Percentiles rank a stretch among this genome's conserved stretches.
Evolutionary conservation across 2,329 filamentous ascomycete genomes (phyloP).

Genomic region (Penicillium janthinellum): DNA sequence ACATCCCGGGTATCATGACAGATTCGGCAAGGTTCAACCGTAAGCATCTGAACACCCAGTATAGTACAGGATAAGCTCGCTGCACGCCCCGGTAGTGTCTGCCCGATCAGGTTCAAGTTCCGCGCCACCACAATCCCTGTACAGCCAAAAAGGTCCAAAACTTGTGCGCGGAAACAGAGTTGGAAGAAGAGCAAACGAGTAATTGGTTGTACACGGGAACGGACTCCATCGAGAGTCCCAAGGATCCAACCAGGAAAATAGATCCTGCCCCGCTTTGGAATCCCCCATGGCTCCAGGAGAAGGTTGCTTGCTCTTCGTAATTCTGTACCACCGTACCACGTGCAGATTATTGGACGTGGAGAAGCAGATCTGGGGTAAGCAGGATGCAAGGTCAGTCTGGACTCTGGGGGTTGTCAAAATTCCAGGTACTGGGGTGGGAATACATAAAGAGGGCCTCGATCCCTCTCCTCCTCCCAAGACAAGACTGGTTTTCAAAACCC

Average conservation of each 20-base stretch:
- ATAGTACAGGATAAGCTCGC: not conserved
- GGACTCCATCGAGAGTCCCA: not conserved
- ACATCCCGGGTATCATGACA: not conserved
- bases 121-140: not conserved
- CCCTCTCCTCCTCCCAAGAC: not conserved
- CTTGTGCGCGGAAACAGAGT: not conserved
- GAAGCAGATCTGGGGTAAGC: conserved; percentile 1
- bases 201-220: not conserved
- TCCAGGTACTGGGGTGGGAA: not conserved
- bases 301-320: not conserved
- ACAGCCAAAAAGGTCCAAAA: not conserved
- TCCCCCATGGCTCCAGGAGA: not conserved
- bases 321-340: not conserved
- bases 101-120: not conserved
- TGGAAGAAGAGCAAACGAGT: not conserved
- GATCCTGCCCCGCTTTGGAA: not conserved
- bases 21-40: not conserved
- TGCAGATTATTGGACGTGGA: not conserved
- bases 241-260: not conserved
- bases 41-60: not conserved
- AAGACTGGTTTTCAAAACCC: no score
- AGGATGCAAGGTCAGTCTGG: not conserved
- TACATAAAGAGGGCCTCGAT: not conserved
- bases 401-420: not conserved
- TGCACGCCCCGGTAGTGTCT: not conserved